These are phyloP conservation scores for Talaromyces trachyspermus DNA, from an alignment of 495 filamentous ascomycete genomes.

Conservation along the genomic window DNA sequence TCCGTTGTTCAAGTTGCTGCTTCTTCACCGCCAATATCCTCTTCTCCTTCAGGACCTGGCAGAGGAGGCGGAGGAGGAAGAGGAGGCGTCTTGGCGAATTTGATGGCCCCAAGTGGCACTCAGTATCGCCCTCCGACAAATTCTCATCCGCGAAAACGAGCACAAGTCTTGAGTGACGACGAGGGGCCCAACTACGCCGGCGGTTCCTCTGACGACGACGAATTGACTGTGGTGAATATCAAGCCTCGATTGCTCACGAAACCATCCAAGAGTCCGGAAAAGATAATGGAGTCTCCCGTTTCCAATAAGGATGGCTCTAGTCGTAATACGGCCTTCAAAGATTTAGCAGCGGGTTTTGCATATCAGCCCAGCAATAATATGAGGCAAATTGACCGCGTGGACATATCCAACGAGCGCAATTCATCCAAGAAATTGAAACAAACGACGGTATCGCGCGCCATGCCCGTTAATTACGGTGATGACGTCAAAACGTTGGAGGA, in stretches of 20 bases:
- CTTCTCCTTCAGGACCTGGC: slow-evolving; percentile 37
- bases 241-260: slow-evolving; percentile 55
- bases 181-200: slow-evolving; percentile 52
- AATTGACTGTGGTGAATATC: slow-evolving; percentile 49
- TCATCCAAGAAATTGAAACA: slow-evolving; percentile 38
- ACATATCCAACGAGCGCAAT: slow-evolving; percentile 31
- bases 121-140: slow-evolving; percentile 50
- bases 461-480: slow-evolving; percentile 31
- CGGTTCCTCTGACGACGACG: slow-evolving; percentile 52
- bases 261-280: slow-evolving; percentile 26
- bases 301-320: slow-evolving; percentile 15
- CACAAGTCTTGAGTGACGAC: slow-evolving; percentile 41
- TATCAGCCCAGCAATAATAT: slow-evolving; percentile 43
- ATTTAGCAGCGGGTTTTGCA: slow-evolving; percentile 39
- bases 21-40: slow-evolving; percentile 62
- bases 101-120: slow-evolving; percentile 76
- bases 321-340: slow-evolving; percentile 40
- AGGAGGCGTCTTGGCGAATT: slow-evolving; percentile 43
- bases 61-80: no score
- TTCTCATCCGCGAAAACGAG: slow-evolving; percentile 26
- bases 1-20: slow-evolving; percentile 73
- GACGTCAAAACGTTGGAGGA: slow-evolving; percentile 34
- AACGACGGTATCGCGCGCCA: slow-evolving; percentile 49
- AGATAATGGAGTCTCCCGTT: slow-evolving; percentile 31
- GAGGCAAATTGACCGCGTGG: slow-evolving; percentile 40